Percentiles rank a stretch among this genome's conserved stretches.
Evolutionary conservation across 2,329 filamentous ascomycete species (phyloP).

Genomic region (Drechmeria coniospora): DNA sequence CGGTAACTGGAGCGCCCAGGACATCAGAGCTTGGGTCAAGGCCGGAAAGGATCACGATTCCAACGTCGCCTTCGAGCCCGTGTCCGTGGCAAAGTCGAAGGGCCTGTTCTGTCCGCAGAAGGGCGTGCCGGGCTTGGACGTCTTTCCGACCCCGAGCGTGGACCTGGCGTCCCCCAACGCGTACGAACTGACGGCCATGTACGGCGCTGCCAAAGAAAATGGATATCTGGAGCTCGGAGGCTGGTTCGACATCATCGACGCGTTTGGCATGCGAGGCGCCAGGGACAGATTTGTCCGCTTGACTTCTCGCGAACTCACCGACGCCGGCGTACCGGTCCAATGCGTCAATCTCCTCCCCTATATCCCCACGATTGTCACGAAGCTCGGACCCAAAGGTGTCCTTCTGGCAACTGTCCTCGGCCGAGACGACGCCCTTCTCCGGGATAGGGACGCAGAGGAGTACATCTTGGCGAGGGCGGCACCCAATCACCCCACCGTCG

Average conservation of each 20-base stretch:
- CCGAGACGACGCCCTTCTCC: slow-evolving; percentile 52
- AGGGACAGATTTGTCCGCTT: slow-evolving; percentile 55
- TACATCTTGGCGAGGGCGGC: slow-evolving; percentile 56
- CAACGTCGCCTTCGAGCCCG: slow-evolving; percentile 71
- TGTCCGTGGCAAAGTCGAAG: slow-evolving; percentile 65
- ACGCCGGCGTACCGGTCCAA: slow-evolving; percentile 71
- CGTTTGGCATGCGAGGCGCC: slow-evolving; percentile 60
- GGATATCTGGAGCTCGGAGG: slow-evolving; percentile 51
- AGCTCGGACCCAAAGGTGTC: slow-evolving; percentile 62
- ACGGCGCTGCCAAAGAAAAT: slow-evolving; percentile 48
- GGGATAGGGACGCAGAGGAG: slow-evolving; percentile 42
- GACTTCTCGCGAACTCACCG: slow-evolving; percentile 52
- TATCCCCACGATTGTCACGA: slow-evolving; percentile 71
- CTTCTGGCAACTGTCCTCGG: slow-evolving; percentile 58
- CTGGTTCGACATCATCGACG: slow-evolving; percentile 73
- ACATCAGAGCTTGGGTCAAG: slow-evolving; percentile 53
- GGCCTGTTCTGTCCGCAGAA: slow-evolving; percentile 43
- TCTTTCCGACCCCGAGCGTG: slow-evolving; percentile 48
- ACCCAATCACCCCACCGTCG: slow-evolving; percentile 35
- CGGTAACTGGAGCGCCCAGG: slow-evolving; percentile 61
- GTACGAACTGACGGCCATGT: slow-evolving; percentile 68
- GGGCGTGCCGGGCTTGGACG: slow-evolving; percentile 22
- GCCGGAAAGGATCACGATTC: slow-evolving; percentile 39
- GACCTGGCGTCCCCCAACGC: slow-evolving; percentile 71
- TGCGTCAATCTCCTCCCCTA: slow-evolving; percentile 75